A percentile compares a stretch with the other conserved stretches of the same genome.
phyloP scores from a whole-genome alignment of 768 basidiomycete species.

The Amanita polypyramis region DNA sequence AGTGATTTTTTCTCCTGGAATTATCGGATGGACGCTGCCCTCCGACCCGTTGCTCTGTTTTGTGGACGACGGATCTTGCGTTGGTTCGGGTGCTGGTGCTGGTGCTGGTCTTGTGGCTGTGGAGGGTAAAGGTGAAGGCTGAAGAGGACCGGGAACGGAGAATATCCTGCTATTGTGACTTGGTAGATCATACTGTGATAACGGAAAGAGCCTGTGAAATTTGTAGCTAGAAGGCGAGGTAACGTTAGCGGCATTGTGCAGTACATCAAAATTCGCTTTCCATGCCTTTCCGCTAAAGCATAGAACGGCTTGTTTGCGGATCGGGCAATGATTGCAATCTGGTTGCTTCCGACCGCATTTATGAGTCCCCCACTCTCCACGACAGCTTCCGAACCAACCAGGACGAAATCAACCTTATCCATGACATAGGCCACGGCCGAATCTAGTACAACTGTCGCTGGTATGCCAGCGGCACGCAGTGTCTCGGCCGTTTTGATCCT shows the following conservation, averaged over 20 bases:
- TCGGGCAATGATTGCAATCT: conserved; percentile 94
- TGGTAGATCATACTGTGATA: conserved; percentile 85
- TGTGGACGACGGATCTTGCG: conserved; percentile 4
- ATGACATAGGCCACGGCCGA: conserved; percentile 96
- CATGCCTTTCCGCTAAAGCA: conserved; percentile 81
- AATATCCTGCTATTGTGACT: conserved; percentile 69
- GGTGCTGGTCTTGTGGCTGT: conserved; percentile 8
- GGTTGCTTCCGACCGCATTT: conserved; percentile 91
- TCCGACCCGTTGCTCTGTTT: background rate
- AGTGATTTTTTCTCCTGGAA: conserved; percentile 50
- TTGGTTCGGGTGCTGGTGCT: background rate
- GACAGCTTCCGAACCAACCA: conserved; percentile 96
- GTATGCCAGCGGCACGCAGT: conserved; percentile 83
- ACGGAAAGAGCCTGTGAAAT: conserved; percentile 91
- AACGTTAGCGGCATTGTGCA: background rate
- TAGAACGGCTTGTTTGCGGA: conserved; percentile 94
- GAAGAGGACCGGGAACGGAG: conserved; percentile 45
- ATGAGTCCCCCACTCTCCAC: conserved; percentile 92
- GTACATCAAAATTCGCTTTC: conserved; percentile 9
- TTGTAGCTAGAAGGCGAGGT: conserved; percentile 62
- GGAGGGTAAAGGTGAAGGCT: conserved; percentile 16
- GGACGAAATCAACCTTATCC: conserved; percentile 90
- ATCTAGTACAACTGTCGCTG: conserved; percentile 90
- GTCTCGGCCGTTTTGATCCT: conserved; percentile 89
- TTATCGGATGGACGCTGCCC: background rate